A percentile compares a stretch with the other conserved stretches of the same genome.
phyloP scores from a whole-genome alignment of 768 basidiomycete species.

The Lactarius trivialis region DNA sequence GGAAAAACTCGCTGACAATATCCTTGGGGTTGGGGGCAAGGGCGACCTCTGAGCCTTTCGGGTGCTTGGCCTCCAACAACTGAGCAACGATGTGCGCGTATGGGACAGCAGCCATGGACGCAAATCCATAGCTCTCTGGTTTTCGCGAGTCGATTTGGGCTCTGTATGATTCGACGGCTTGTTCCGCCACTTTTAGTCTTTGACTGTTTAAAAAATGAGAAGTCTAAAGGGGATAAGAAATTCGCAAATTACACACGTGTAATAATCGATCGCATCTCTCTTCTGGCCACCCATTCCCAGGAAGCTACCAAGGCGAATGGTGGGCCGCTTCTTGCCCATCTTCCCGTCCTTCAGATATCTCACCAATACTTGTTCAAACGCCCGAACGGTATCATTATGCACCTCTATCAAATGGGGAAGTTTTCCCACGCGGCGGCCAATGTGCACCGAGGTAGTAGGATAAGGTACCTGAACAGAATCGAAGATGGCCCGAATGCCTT shows the following conservation, averaged over 20 bases:
- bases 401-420: conserved; percentile 88
- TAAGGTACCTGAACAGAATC: conserved; percentile 69
- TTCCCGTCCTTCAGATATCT: conserved; percentile 81
- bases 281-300: conserved; percentile 79
- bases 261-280: conserved; percentile 90
- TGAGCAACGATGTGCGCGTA: conserved; percentile 84
- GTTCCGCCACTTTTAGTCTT: conserved; percentile 57
- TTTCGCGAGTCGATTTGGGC: conserved; percentile 63
- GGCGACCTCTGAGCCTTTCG: conserved; percentile 62
- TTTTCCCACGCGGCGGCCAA: conserved; percentile 79
- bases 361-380: conserved; percentile 85
- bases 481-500: conserved; percentile 74
- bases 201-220: conserved; percentile 27
- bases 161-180: conserved; percentile 67
- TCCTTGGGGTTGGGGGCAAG: conserved; percentile 88
- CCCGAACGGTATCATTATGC: conserved; percentile 90
- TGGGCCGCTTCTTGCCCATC: conserved; percentile 76
- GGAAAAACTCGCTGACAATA: conserved; percentile 45
- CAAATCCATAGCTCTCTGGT: conserved; percentile 88
- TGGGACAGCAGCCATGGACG: conserved; percentile 81
- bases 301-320: conserved; percentile 68
- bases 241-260: conserved; percentile 54
- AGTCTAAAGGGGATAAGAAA: background rate
- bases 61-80: conserved; percentile 57
- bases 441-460: conserved; percentile 86